Evolutionary conservation across 495 filamentous ascomycete genomes (phyloP).

Genomic region (Hyaloscypha finlandica): DNA sequence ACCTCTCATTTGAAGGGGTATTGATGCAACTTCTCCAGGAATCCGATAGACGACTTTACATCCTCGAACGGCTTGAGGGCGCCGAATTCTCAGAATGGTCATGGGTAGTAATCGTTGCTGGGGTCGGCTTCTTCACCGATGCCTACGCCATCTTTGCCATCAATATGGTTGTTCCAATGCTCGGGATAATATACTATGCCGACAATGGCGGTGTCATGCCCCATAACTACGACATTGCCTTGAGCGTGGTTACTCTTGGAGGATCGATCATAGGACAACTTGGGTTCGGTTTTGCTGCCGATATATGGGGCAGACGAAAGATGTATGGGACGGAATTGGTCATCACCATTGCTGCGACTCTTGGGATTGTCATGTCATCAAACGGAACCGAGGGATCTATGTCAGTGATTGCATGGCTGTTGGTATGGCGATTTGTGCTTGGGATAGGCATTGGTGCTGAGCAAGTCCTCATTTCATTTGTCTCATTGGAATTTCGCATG

Average conservation of each 20-base stretch:
- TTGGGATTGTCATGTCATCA: constrained; percentile 53
- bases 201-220: constrained; percentile 52
- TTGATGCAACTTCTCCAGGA: neutral
- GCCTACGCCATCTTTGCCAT: constrained; percentile 81
- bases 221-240: constrained; percentile 60
- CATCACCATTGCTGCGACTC: constrained; percentile 60
- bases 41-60: constrained; percentile 22
- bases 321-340: constrained; percentile 76
- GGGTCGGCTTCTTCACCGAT: constrained; percentile 79
- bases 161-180: constrained; percentile 65
- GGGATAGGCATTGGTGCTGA: constrained; percentile 63
- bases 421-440: constrained; percentile 79
- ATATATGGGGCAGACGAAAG: constrained; percentile 66
- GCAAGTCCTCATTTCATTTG: constrained; percentile 8
- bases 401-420: constrained; percentile 63
- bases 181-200: constrained; percentile 65
- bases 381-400: constrained; percentile 40
- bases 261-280: constrained; percentile 75
- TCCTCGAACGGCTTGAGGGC: constrained; percentile 16
- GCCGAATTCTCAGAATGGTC: constrained; percentile 24
- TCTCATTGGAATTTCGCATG: neutral
- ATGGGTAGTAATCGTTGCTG: constrained; percentile 64
- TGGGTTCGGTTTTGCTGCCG: constrained; percentile 66
- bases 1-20: neutral
- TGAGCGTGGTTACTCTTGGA: constrained; percentile 67